Conservation (phyloP, 1,284 basidiomycete species). For the Kwoniella shivajii region DNA sequence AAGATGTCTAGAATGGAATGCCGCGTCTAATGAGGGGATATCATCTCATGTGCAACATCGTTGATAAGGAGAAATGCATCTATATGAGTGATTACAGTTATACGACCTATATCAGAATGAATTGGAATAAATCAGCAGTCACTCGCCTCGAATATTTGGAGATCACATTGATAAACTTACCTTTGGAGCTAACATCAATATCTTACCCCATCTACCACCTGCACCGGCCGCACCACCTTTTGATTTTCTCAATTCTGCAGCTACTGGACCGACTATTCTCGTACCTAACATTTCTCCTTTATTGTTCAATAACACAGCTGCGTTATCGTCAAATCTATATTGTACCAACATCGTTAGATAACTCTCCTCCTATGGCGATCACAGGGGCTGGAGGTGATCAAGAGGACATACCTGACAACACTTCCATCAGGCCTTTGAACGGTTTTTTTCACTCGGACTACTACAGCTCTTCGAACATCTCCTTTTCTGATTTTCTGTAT, state of each 20-base stretch:
- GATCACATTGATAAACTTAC: slow-evolving; percentile 55
- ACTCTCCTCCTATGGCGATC: background rate
- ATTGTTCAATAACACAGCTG: slow-evolving; percentile 92
- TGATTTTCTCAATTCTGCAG: slow-evolving; percentile 73
- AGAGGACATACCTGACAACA: slow-evolving; percentile 42
- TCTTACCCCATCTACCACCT: slow-evolving; percentile 83
- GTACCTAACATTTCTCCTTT: slow-evolving; percentile 97
- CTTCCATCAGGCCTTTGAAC: slow-evolving; percentile 47
- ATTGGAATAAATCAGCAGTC: too few relatives aligned
- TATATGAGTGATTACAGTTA: too few relatives aligned
- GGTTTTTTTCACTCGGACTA: slow-evolving; percentile 74
- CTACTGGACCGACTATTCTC: slow-evolving; percentile 90
- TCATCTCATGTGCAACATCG: too few relatives aligned
- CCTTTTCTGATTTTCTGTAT: slow-evolving; percentile 78
- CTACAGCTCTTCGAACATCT: slow-evolving; percentile 90
- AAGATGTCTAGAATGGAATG: too few relatives aligned
- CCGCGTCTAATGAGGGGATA: too few relatives aligned
- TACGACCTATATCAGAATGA: too few relatives aligned
- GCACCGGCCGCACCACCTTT: slow-evolving; percentile 60
- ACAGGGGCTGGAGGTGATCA: background rate
- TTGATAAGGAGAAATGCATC: too few relatives aligned
- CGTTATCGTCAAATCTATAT: slow-evolving; percentile 95
- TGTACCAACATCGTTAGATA: too few relatives aligned
- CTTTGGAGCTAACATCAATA: slow-evolving; percentile 88
- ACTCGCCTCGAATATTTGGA: background rate